Conservation (phyloP, 345 rosid genomes). For the Lepidium didymum region DNA sequence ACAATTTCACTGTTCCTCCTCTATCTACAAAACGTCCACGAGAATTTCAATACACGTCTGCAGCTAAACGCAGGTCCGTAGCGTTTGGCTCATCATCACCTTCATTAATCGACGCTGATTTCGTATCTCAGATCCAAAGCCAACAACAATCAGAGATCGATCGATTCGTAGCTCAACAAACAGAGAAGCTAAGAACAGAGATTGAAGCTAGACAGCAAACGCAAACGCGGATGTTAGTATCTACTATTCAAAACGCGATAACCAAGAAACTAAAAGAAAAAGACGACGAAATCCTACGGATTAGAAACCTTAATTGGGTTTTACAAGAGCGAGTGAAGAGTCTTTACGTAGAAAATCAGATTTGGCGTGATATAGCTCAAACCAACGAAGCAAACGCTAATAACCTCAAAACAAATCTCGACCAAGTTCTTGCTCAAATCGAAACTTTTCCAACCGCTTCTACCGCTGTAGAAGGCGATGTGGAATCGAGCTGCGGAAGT, state of each 20-base stretch:
- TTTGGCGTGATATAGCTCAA: slow-evolving; percentile 64
- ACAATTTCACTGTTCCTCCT: slow-evolving; percentile 28
- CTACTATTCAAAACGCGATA: slow-evolving; percentile 39
- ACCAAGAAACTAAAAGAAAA: slow-evolving; percentile 45
- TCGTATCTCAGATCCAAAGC: slow-evolving; percentile 38
- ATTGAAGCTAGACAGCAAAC: slow-evolving; percentile 50
- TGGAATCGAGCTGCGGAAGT: slow-evolving; percentile 67
- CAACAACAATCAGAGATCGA: slow-evolving; percentile 56
- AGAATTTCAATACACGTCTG: slow-evolving; percentile 25
- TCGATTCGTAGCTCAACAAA: slow-evolving; percentile 45
- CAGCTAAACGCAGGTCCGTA: slow-evolving; percentile 29
- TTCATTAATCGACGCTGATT: slow-evolving; percentile 22
- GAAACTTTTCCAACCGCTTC: slow-evolving; percentile 25
- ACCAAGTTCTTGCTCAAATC: slow-evolving; percentile 56
- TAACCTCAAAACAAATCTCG: slow-evolving; percentile 47
- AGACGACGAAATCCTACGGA: slow-evolving; percentile 53
- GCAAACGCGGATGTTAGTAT: slow-evolving; percentile 47
- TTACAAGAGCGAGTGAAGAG: slow-evolving; percentile 57
- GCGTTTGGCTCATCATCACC: slow-evolving; percentile 23
- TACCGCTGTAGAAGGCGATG: slow-evolving; percentile 32
- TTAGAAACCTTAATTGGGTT: slow-evolving; percentile 50
- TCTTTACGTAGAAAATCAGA: slow-evolving; percentile 47
- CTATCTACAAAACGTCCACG: slow-evolving; percentile 39
- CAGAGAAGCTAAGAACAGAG: slow-evolving; percentile 51
- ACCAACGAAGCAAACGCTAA: slow-evolving; percentile 65